These are phyloP conservation scores for Eimeria falciformis DNA, from an alignment of 169 alveolate genomes.

Conservation along the genomic window DNA sequence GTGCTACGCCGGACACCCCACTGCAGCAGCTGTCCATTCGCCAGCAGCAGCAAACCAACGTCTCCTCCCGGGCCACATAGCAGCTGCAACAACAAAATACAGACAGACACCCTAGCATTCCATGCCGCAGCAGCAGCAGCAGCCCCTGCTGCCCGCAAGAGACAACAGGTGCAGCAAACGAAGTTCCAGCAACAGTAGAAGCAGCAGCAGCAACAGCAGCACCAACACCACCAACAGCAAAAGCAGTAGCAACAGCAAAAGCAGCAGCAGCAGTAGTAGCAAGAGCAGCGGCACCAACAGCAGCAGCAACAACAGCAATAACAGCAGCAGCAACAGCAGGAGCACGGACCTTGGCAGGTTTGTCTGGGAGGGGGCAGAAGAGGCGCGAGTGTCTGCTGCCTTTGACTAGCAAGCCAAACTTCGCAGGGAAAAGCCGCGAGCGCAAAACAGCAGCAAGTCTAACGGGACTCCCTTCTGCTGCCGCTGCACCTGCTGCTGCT, in stretches of 20 bases:
- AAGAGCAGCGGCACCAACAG: not conserved
- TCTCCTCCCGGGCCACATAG: slow-evolving; percentile 44
- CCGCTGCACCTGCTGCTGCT: not conserved
- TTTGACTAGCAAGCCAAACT: slow-evolving; percentile 15
- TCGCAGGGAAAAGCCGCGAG: slow-evolving; percentile 17
- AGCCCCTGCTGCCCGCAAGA: no score
- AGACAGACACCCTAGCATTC: not conserved
- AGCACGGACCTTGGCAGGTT: slow-evolving; percentile 8
- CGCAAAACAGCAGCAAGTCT: slow-evolving; percentile 26
- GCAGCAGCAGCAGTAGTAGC: not conserved
- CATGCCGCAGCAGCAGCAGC: not conserved
- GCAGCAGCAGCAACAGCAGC: not conserved
- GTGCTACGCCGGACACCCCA: slow-evolving; percentile 27
- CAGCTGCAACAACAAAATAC: slow-evolving; percentile 26
- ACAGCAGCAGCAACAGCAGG: no score
- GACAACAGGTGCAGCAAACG: no score
- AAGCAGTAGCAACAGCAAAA: not conserved
- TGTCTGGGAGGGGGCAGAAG: slow-evolving; percentile 37
- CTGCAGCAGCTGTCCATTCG: slow-evolving; percentile 36
- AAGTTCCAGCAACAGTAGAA: not conserved
- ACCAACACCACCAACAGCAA: not conserved
- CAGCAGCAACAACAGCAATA: not conserved
- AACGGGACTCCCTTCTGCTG: not conserved
- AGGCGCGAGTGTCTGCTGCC: slow-evolving; percentile 19
- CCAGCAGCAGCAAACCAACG: slow-evolving; percentile 37